Evolutionary conservation across 257 asterid genomes (phyloP).

Genomic region (Salvia miltiorrhiza): DNA sequence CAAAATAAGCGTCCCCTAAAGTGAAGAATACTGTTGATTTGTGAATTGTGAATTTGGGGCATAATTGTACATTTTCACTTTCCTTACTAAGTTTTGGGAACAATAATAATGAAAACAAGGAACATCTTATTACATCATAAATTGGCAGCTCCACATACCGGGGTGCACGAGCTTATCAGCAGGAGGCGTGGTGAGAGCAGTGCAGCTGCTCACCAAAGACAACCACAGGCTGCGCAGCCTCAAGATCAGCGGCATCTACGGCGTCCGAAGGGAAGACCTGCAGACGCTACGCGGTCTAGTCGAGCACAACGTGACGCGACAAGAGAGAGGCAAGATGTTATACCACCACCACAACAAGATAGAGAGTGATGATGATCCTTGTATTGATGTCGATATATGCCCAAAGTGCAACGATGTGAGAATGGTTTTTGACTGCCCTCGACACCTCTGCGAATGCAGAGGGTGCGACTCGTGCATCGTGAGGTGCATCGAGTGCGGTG

Average conservation of each 20-base stretch:
- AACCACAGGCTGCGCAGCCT: conserved; percentile 36
- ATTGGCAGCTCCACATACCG: conserved; percentile 59
- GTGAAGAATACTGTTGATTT: too few relatives aligned
- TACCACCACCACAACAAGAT: conserved; percentile 33
- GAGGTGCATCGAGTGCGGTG: conserved; percentile 75
- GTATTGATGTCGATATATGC: conserved; percentile 62
- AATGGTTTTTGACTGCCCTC: conserved; percentile 65
- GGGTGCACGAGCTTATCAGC: conserved; percentile 68
- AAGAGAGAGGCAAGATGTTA: conserved; percentile 13
- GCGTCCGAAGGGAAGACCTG: conserved; percentile 39
- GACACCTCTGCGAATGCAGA: conserved; percentile 39
- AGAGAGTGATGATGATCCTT: background rate
- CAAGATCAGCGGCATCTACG: conserved; percentile 49
- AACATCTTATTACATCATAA: too few relatives aligned
- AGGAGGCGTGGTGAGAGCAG: conserved; percentile 53
- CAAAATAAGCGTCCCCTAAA: too few relatives aligned
- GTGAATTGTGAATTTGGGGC: too few relatives aligned
- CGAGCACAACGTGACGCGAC: conserved; percentile 20
- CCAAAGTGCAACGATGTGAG: conserved; percentile 46
- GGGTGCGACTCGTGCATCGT: conserved; percentile 58
- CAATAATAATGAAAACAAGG: too few relatives aligned
- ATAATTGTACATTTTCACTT: too few relatives aligned
- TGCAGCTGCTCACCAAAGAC: conserved; percentile 35
- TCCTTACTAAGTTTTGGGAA: too few relatives aligned
- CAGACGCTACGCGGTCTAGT: conserved; percentile 33